Conservation (phyloP, 345 rosid genomes). For the Cardiospermum halicacabum region DNA sequence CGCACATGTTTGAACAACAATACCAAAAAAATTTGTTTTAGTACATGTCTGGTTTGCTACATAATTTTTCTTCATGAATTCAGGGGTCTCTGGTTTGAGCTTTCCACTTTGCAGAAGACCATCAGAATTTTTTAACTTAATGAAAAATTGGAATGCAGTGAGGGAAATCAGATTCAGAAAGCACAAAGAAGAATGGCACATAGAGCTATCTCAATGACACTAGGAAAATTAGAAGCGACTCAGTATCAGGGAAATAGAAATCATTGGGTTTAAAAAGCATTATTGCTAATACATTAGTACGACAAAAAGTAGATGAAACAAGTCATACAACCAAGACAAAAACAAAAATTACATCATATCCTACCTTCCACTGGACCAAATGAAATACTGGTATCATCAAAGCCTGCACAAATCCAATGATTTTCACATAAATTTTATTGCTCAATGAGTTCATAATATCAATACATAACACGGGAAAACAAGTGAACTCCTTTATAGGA, state of each 20-base stretch:
- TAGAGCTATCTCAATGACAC: not conserved
- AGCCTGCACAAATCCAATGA: constrained; percentile 51
- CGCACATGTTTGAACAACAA: not conserved
- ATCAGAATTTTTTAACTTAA: not conserved
- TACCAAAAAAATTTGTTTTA: not conserved
- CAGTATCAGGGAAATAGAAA: not conserved
- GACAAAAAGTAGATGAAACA: constrained; percentile 9
- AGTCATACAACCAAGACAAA: constrained; percentile 12
- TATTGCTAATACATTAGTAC: not conserved
- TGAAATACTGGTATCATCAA: constrained; percentile 77
- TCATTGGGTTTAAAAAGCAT: not conserved
- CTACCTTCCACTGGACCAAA: constrained; percentile 97
- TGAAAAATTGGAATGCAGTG: not conserved
- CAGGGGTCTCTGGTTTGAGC: not conserved
- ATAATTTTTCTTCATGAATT: not conserved
- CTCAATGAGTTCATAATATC: not conserved
- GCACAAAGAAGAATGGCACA: not conserved
- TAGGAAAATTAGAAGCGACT: not conserved
- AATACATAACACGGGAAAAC: not conserved
- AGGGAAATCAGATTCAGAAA: not conserved
- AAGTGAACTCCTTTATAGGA: constrained; percentile 8
- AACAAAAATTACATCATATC: constrained; percentile 15
- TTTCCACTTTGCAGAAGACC: not conserved
- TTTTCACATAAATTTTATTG: constrained; percentile 3
- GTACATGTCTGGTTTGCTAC: not conserved